These are phyloP conservation scores for Dothistroma septosporum DNA, from an alignment of 2,329 filamentous ascomycete species.

Conservation along the genomic window DNA sequence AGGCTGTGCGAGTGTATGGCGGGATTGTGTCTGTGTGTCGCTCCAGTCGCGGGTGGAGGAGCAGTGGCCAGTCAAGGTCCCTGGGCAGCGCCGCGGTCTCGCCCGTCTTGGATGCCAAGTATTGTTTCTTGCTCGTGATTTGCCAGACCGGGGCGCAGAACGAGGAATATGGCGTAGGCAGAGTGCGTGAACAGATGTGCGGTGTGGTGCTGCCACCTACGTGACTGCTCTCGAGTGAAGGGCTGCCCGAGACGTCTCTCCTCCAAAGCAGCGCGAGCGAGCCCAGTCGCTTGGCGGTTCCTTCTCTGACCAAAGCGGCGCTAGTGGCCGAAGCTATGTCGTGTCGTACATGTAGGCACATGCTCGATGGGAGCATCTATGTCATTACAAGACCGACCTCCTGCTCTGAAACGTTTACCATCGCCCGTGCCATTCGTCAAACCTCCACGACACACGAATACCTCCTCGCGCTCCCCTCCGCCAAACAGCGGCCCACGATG, in stretches of 20 bases:
- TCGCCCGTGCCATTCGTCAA: not conserved
- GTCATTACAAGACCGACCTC: not conserved
- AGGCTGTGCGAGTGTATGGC: not conserved
- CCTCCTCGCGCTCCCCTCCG: not conserved
- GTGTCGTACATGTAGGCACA: not conserved
- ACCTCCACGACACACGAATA: conserved; percentile 5
- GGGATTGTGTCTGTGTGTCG: not conserved
- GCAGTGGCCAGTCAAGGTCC: not conserved
- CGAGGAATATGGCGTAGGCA: too few species aligned
- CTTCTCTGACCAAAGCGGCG: not conserved
- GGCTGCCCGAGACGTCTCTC: not conserved
- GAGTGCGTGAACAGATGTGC: not conserved
- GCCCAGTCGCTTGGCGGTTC: not conserved
- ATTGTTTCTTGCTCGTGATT: not conserved
- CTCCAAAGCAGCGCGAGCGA: not conserved
- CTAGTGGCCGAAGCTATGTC: not conserved
- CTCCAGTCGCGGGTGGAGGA: not conserved
- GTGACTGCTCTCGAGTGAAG: not conserved
- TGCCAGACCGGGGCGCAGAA: not conserved
- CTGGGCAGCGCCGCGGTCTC: not conserved
- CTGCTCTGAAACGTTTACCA: not conserved
- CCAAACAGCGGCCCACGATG: conserved; percentile 36
- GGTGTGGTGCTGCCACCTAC: not conserved
- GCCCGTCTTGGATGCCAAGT: not conserved
- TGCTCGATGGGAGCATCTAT: not conserved